Evolutionary conservation across 2,329 filamentous ascomycete species (phyloP), one percentile per base, ranked within the genome.

Genomic region (Calonectria pseudoreteaudii): DNA sequence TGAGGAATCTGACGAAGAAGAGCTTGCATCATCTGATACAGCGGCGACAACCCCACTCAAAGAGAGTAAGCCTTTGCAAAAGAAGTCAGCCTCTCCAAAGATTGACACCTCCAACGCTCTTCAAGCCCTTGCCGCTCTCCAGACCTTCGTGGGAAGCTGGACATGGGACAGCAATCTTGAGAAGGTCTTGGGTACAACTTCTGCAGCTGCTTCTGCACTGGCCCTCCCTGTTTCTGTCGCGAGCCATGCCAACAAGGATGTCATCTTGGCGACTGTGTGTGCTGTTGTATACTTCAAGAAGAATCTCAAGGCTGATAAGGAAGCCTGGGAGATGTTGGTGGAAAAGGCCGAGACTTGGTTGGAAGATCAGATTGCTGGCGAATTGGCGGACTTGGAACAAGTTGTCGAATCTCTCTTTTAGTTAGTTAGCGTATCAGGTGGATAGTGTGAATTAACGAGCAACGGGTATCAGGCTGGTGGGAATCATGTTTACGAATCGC

Each of bases 261-360:
- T 76, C 4, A 70, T 82, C 7, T 38, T 83, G 9, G 81, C 81
- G 8, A 84, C 84, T 8, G 68, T 80, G 1, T 83, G 81, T 49
- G 82, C 77, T 0, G 75, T 84, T 2, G 71, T 78, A 4, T 85
- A 76, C 52, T 74, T 94, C 74, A 86, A 90, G 78, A 81, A 66
- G 50, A 87, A 85, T 69, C 77, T 90, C 72, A 76, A 44, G 0
- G 82, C 75, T 0, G 85, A 90, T 66, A 83, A 85, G 80, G 92
- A 91, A 3, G 86, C 87, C 9, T 94, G 92, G 92, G 91, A 92
- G 74, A 85, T 94, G 86, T 83, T 94, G 49, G 90, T 88, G 20
- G 88, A 89, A 13, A 93, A 93, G 85, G 91, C 90, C 0, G 86
- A 84, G 78, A 79, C 60, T 0, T 93, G 90, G 90, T 68, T 92